phyloP scores from a whole-genome alignment of 257 asterid genomes.

The Solanum ossicruentum region DNA sequence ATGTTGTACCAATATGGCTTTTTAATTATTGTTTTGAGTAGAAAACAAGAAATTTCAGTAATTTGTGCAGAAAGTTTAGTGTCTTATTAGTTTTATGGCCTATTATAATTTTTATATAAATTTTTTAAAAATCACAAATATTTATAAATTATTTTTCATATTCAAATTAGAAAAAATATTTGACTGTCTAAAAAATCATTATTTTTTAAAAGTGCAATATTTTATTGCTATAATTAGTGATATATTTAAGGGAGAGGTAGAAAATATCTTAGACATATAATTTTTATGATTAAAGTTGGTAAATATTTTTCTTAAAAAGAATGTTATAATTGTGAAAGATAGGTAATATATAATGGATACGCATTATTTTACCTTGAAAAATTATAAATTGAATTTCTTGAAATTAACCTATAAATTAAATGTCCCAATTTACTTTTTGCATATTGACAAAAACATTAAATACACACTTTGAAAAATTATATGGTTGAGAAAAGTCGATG shows the following conservation, averaged over 20 bases:
- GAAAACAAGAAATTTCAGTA: background rate
- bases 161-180: background rate
- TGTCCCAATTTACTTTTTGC: background rate
- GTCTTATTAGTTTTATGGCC: background rate
- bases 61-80: background rate
- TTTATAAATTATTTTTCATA: no score
- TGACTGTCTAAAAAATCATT: background rate
- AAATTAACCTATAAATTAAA: background rate
- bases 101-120: background rate
- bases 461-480: background rate
- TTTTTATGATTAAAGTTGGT: background rate
- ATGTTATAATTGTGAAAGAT: background rate
- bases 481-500: background rate
- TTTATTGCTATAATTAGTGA: background rate
- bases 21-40: background rate
- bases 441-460: background rate
- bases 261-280: background rate
- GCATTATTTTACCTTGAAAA: background rate
- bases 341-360: background rate
- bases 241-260: background rate
- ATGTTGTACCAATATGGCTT: background rate
- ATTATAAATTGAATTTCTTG: background rate
- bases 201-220: background rate
- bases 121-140: no score
- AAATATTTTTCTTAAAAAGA: background rate